Evolutionary conservation across 352 stramenopile genomes (phyloP), one percentile per base, ranked within the genome.

Genomic region (Globisporangium okanoganense): DNA sequence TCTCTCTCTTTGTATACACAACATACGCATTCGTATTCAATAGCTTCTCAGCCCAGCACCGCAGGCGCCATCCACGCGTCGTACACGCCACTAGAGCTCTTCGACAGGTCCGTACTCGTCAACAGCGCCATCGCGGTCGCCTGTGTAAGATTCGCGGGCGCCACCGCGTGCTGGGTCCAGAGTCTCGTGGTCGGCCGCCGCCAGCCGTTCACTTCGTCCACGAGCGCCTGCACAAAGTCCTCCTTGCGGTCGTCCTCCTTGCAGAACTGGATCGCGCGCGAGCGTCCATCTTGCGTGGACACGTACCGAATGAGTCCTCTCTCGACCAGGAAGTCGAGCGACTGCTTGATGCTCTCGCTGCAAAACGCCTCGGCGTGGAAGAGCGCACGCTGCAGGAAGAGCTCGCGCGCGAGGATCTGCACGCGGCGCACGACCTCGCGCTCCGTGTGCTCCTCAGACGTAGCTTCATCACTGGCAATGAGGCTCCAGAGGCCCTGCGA

Each of bases 291-390:
- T 9, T 45, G 27, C 9, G 71, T 68, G 20, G 65, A 55, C 56
- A 69, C 67, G 43, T 67, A 79, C 14, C 61, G 55, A 25, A 91
- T 58, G 16, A 86, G 55, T 4, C 54, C 61, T n/a, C 56, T 67
- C 57, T 88, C 79, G 14, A 79, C 56, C 6, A 89, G 64, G 47
- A 85, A 92, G 36, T 88, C 82, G 7, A 90, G 64, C 50, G 80
- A 72, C 58, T 92, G 80, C 61, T 90, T 90, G 38, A 92, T 80
- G 40, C 76, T 90, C 64, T 92, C 82, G 45, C 75, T 87, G 62
- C 82, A 92, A 5, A 92, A 72, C 24, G 82, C 76, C 44, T 92
- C 82, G 8, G 80, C 78, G n/a, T 90, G 77, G 13, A 49, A 55
- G 24, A 92, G 64, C 29, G 75, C 47, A 38, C 74, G 58, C 7